A percentile compares a stretch with the other conserved stretches of the same genome.
Conservation (phyloP, 441 rosid genomes). For the Manihot esculenta region DNA sequence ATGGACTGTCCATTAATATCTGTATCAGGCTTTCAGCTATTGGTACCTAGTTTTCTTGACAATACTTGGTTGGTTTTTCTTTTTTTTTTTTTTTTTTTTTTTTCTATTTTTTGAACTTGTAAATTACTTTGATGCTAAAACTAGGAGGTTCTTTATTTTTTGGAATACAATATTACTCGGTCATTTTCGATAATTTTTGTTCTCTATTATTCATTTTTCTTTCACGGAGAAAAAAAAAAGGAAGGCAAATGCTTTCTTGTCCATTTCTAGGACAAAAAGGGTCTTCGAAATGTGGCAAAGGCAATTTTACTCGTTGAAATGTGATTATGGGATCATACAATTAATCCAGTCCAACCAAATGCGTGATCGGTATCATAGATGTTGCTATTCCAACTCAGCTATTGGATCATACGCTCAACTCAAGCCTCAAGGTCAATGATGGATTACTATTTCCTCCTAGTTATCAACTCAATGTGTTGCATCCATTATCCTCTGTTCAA, state of each 20-base stretch:
- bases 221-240: not conserved
- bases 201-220: not conserved
- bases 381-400: not conserved
- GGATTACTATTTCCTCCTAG: not conserved
- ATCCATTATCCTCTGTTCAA: not conserved
- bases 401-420: not conserved
- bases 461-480: not conserved
- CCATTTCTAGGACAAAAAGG: not conserved
- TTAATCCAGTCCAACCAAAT: not conserved
- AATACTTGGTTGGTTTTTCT: no score
- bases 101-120: not conserved
- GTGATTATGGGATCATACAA: not conserved
- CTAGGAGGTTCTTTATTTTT: not conserved
- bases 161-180: not conserved
- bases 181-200: not conserved
- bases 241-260: not conserved
- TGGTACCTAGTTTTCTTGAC: not conserved
- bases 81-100: not conserved
- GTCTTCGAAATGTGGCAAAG: constrained; percentile 4
- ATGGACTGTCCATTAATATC: not conserved
- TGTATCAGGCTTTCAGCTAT: not conserved
- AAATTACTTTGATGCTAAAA: not conserved
- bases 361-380: not conserved
- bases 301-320: not conserved
- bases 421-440: not conserved